These are phyloP conservation scores for Thalia dealbata DNA, from an alignment of 176 grass and related monocot genomes.

Conservation along the genomic window DNA sequence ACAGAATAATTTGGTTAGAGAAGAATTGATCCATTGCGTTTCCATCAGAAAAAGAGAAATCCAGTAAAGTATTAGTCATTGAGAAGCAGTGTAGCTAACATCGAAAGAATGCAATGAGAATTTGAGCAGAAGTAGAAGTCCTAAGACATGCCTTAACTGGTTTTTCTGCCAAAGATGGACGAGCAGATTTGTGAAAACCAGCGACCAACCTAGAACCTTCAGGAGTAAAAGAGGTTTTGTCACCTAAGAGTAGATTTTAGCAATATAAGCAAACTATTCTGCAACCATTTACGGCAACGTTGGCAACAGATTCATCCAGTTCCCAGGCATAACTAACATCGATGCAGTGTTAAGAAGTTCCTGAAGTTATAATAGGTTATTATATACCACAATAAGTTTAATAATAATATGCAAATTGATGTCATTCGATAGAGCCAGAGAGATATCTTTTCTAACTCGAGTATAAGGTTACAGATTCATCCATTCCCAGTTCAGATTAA, in stretches of 20 bases:
- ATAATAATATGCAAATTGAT: too few species aligned
- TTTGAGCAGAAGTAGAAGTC: neutral
- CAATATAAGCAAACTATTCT: neutral
- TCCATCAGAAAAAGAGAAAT: neutral
- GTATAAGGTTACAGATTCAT: too few species aligned
- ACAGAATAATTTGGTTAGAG: neutral
- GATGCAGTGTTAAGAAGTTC: too few species aligned
- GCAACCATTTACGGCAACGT: too few species aligned
- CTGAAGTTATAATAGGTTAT: too few species aligned
- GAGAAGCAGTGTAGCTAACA: neutral
- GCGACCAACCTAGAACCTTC: neutral
- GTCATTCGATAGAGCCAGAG: too few species aligned
- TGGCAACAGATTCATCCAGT: too few species aligned
- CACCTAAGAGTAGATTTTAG: too few species aligned
- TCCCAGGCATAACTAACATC: too few species aligned
- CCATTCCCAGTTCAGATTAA: neutral
- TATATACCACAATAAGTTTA: too few species aligned
- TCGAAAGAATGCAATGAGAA: neutral
- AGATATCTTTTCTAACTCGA: too few species aligned
- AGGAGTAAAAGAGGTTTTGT: neutral
- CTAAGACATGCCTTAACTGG: neutral
- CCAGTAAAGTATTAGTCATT: neutral
- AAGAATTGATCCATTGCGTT: neutral
- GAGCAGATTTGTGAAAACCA: neutral
- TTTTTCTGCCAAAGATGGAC: neutral